Evolutionary conservation across 257 asterid species (phyloP).

Genomic region (Solanum peruvianum): DNA sequence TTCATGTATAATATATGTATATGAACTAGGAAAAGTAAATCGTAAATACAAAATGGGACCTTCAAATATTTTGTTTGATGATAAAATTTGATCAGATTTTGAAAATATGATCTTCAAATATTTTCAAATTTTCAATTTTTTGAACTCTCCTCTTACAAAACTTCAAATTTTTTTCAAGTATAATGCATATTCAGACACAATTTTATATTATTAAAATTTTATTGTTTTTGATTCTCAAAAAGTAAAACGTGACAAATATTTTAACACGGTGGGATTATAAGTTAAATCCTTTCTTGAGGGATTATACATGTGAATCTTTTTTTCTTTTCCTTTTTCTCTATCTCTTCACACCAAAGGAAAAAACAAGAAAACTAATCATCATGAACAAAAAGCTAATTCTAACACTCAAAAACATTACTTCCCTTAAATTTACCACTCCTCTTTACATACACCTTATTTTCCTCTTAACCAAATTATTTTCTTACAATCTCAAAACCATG

Average conservation of each 20-base stretch:
- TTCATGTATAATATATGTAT: neutral
- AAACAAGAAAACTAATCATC: slow-evolving; percentile 56
- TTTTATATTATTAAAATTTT: neutral
- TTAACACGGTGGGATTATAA: neutral
- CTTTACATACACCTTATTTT: neutral
- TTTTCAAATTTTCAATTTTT: neutral
- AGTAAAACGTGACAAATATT: neutral
- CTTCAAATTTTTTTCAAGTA: fast-evolving
- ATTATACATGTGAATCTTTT: neutral
- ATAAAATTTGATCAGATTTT: neutral
- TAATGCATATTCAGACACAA: neutral
- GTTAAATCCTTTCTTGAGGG: neutral
- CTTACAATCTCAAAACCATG: slow-evolving; percentile 6
- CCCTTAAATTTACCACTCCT: slow-evolving; percentile 51
- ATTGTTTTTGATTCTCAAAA: neutral
- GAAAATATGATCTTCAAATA: neutral
- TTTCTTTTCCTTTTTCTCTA: neutral
- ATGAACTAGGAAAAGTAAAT: neutral
- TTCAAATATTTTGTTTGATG: neutral
- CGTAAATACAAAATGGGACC: neutral
- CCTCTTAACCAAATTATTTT: neutral
- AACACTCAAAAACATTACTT: slow-evolving; percentile 40
- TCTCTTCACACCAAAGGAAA: slow-evolving; percentile 25
- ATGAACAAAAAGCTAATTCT: slow-evolving; percentile 41
- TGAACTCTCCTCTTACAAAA: neutral